A percentile compares a stretch with the other conserved stretches of the same genome.
These are phyloP conservation scores for Castanea mollissima DNA, from an alignment of 306 rosid species.

Conservation along the genomic window DNA sequence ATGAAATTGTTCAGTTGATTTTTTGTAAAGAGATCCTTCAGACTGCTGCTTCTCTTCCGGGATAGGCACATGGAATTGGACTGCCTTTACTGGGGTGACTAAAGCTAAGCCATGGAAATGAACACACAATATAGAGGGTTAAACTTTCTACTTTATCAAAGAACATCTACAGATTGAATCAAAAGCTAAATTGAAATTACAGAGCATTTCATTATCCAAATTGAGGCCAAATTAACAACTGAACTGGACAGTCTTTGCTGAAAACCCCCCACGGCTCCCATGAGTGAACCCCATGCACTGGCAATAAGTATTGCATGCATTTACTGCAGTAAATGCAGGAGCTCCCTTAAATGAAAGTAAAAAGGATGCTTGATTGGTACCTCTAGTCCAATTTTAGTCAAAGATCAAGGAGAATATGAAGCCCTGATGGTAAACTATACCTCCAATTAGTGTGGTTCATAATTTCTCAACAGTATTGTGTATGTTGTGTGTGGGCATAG, in stretches of 20 bases:
- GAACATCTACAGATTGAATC: not conserved
- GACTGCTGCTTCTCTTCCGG: not conserved
- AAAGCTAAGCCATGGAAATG: slow-evolving; percentile 12
- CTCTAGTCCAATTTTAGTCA: not conserved
- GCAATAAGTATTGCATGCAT: not conserved
- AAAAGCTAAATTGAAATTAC: not conserved
- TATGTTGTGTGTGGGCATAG: no score
- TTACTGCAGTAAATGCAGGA: not conserved
- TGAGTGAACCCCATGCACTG: not conserved
- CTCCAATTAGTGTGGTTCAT: no score
- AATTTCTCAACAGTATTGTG: no score
- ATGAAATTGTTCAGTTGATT: slow-evolving; percentile 18
- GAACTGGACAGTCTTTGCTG: not conserved
- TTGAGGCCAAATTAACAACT: not conserved
- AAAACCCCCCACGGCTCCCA: not conserved
- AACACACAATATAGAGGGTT: not conserved
- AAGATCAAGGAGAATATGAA: no score
- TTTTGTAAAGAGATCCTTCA: not conserved
- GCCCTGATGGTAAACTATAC: no score
- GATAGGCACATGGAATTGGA: slow-evolving; percentile 9
- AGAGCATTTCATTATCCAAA: not conserved
- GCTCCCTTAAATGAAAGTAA: no score
- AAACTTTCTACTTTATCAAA: not conserved
- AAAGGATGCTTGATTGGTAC: not conserved
- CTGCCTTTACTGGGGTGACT: slow-evolving; percentile 13